Base-by-base conservation (phyloP, 495 filamentous ascomycete species). In the Bathelium albidoporum region DNA sequence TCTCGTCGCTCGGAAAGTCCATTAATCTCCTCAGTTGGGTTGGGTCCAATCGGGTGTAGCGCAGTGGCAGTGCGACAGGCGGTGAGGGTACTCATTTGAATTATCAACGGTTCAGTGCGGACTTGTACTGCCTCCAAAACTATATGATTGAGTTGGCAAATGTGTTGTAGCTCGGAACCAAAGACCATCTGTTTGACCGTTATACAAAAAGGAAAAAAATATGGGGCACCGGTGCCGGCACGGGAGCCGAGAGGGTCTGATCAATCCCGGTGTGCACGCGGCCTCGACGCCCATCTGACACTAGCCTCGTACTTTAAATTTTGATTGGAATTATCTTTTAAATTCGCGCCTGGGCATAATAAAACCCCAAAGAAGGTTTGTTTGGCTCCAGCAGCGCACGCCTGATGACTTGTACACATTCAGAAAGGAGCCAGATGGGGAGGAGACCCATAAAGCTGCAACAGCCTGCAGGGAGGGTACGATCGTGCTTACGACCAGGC, bases 171-270 rank as follows among this genome's bases (percentile, higher is more conserved):
- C 49, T 55, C 49, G 24, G 49, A 55, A 55, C 22, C 49, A 55
- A 29, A 55, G 24, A 55, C 5, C 16, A 9, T n/a, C 34, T 39
- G 49, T 55, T 55, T 55, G 49, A 29, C 49, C 49, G 43, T 49
- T 49, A 18, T 18, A 49, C 43, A 49, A 18, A 3, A 49, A 3
- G 20, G 43, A 49, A 18, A 49, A 49, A 49, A 49, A 28, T 11
- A 55, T 55, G 49, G 49, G 49, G 49, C 49, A 55, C 10, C 49
- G 49, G 49, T 29, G 24, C 29, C 49, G 49, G 49, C 49, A 55
- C 7, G 9, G 22, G 49, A 55, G 49, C 49, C 49, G 49, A 55
- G 49, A 55, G 49, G 49, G 29, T 55, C 49, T 55, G 49, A 20
- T 29, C 20, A 55, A 55, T 55, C 49, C 49, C 24, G 20, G 49